phyloP scores from a whole-genome alignment of 495 filamentous ascomycete species.

The Mycothermus thermophilus region DNA sequence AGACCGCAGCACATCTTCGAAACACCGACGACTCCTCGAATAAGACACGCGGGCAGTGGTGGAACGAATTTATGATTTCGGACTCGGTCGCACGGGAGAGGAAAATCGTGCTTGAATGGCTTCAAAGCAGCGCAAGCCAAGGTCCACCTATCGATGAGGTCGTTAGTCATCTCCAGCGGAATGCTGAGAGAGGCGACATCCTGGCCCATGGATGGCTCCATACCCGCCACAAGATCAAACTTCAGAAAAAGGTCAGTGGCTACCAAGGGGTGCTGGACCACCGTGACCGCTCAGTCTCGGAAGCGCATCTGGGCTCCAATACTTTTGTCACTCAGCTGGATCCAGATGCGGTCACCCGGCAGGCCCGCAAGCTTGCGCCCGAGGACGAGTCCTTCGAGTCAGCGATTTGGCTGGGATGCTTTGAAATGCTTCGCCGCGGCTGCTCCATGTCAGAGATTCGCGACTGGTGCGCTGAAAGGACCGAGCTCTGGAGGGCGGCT shows the following conservation, averaged over 20 bases:
- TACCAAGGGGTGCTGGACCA: constrained; percentile 53
- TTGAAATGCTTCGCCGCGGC: constrained; percentile 75
- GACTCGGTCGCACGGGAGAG: constrained; percentile 49
- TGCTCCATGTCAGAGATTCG: constrained; percentile 54
- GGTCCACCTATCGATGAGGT: constrained; percentile 59
- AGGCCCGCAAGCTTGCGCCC: constrained; percentile 55
- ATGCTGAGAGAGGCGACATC: constrained; percentile 46
- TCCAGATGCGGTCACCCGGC: constrained; percentile 74
- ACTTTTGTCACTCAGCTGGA: constrained; percentile 79
- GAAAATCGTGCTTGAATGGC: constrained; percentile 65
- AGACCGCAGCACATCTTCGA: constrained; percentile 17
- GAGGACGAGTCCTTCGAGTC: constrained; percentile 77
- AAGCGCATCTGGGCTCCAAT: constrained; percentile 44
- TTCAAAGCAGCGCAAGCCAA: constrained; percentile 56
- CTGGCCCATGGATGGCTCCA: constrained; percentile 84
- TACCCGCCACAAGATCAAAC: constrained; percentile 79
- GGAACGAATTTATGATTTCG: constrained; percentile 34
- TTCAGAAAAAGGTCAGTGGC: constrained; percentile 60
- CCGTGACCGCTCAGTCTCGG: constrained; percentile 38
- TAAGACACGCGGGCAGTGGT: constrained; percentile 23
- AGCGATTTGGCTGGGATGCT: constrained; percentile 76
- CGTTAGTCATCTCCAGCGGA: constrained; percentile 58
- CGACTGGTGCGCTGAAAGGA: constrained; percentile 65
- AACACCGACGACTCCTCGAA: constrained; percentile 13
- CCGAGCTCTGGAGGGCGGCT: constrained; percentile 74